These are phyloP conservation scores for Geranium rotundifolium DNA, from an alignment of 345 rosid genomes.

Conservation along the genomic window DNA sequence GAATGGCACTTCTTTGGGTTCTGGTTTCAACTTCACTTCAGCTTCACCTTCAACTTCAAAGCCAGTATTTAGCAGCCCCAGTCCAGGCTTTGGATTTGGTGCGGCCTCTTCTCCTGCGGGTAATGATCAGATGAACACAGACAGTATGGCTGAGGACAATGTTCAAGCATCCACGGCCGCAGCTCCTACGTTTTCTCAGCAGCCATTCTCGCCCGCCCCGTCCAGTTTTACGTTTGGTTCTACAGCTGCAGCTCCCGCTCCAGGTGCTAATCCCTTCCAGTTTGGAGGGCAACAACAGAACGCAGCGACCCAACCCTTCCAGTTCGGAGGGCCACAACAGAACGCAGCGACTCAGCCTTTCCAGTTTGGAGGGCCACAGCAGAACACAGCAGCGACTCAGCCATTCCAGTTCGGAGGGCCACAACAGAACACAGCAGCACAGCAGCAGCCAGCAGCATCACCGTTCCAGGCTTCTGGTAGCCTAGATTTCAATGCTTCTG, in stretches of 20 bases:
- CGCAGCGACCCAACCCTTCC: slow-evolving; percentile 17
- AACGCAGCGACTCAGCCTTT: slow-evolving; percentile 18
- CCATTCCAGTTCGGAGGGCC: slow-evolving; percentile 8
- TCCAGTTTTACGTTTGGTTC: slow-evolving; percentile 11
- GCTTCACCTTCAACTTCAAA: slow-evolving; percentile 27
- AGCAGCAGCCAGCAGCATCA: slow-evolving; percentile 24
- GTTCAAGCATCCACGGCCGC: slow-evolving; percentile 41
- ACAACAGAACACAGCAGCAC: no score
- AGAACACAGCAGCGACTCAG: slow-evolving; percentile 15
- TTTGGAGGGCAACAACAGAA: slow-evolving; percentile 45
- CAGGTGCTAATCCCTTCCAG: slow-evolving; percentile 38
- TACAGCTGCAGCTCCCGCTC: neutral
- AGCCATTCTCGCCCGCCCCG: slow-evolving; percentile 26
- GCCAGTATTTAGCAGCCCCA: slow-evolving; percentile 37
- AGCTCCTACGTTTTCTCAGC: slow-evolving; percentile 41
- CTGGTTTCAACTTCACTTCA: slow-evolving; percentile 13
- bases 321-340: no score
- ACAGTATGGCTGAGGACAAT: slow-evolving; percentile 96
- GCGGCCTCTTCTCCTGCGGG: slow-evolving; percentile 30
- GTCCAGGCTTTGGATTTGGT: slow-evolving; percentile 35
- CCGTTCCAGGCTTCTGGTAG: slow-evolving; percentile 63
- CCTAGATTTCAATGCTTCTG: slow-evolving; percentile 49
- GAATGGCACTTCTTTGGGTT: neutral
- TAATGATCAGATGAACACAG: slow-evolving; percentile 66
- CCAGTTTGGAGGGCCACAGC: slow-evolving; percentile 53